A percentile compares a stretch with the other conserved stretches of the same genome.
Conservation (phyloP, 768 basidiomycete genomes). For the Pleurotus citrinopileatus region DNA sequence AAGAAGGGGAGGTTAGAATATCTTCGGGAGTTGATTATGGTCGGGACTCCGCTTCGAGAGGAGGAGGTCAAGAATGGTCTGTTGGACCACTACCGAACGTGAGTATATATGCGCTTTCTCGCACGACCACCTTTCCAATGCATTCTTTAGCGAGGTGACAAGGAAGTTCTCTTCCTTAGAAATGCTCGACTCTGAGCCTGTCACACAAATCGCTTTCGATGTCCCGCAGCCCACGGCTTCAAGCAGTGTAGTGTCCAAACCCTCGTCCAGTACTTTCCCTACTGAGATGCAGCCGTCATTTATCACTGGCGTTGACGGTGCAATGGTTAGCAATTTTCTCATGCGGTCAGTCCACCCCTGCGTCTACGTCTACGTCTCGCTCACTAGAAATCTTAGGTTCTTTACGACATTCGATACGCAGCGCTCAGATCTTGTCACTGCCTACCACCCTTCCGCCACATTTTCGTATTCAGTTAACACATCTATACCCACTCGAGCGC, state of each 20-base stretch:
- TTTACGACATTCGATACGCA: conserved; percentile 83
- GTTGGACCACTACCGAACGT: conserved; percentile 71
- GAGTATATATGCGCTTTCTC: conserved; percentile 18
- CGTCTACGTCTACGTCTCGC: conserved; percentile 5
- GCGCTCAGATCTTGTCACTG: conserved; percentile 62
- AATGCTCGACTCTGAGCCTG: conserved; percentile 80
- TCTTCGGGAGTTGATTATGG: conserved; percentile 69
- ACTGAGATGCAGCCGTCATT: conserved; percentile 70
- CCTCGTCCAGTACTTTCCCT: conserved; percentile 75
- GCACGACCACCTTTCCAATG: conserved; percentile 4
- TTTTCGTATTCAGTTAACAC: conserved; percentile 91
- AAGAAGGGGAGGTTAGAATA: conserved; percentile 56
- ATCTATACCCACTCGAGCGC: conserved; percentile 72
- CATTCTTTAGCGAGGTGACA: conserved; percentile 61
- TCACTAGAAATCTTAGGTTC: conserved; percentile 48
- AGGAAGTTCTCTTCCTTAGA: conserved; percentile 79
- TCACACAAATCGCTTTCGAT: conserved; percentile 80
- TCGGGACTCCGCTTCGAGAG: conserved; percentile 75
- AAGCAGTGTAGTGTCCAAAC: conserved; percentile 33
- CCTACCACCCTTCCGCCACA: conserved; percentile 83
- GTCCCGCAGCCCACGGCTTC: conserved; percentile 53
- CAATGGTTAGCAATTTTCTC: conserved; percentile 74
- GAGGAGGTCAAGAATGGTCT: conserved; percentile 53
- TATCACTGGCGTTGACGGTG: conserved; percentile 68
- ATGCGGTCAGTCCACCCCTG: conserved; percentile 50